Conservation (phyloP, 2,329 filamentous ascomycete species). For the Xylaria sp. region DNA sequence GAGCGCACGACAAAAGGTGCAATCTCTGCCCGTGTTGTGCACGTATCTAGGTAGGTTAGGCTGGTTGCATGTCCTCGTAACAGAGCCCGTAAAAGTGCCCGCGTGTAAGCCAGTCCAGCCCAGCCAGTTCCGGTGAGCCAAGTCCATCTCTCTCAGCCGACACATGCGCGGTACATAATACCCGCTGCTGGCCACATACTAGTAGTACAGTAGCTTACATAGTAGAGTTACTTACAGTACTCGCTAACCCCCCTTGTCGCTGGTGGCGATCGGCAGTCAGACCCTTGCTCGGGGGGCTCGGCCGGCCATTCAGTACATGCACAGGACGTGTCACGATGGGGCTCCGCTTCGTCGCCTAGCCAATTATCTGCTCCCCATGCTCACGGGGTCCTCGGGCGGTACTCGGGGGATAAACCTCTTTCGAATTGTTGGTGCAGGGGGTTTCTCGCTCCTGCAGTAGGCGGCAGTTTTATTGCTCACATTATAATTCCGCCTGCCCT, state of each 20-base stretch:
- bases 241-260: constrained; percentile 7
- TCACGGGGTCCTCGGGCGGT: no score
- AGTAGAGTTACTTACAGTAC: neutral
- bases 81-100: constrained; percentile 2
- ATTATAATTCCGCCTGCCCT: neutral
- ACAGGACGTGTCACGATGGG: constrained; percentile 22
- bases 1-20: neutral
- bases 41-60: constrained; percentile 1
- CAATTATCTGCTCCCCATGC: constrained; percentile 17
- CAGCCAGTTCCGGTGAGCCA: neutral
- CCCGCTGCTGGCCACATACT: no score
- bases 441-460: neutral
- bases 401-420: constrained; percentile 5
- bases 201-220: neutral
- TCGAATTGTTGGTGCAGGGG: constrained; percentile 14
- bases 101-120: neutral
- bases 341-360: constrained; percentile 16
- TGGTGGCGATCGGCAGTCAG: constrained; percentile 22
- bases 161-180: neutral
- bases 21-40: neutral
- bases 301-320: neutral
- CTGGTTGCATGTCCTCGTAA: constrained; percentile 10
- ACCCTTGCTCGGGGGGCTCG: constrained; percentile 20
- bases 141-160: neutral
- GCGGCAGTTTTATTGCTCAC: constrained; percentile 4